These are phyloP conservation scores for Pseudogymnoascus sp. DNA, from an alignment of 2,329 filamentous ascomycete genomes.

Conservation along the genomic window DNA sequence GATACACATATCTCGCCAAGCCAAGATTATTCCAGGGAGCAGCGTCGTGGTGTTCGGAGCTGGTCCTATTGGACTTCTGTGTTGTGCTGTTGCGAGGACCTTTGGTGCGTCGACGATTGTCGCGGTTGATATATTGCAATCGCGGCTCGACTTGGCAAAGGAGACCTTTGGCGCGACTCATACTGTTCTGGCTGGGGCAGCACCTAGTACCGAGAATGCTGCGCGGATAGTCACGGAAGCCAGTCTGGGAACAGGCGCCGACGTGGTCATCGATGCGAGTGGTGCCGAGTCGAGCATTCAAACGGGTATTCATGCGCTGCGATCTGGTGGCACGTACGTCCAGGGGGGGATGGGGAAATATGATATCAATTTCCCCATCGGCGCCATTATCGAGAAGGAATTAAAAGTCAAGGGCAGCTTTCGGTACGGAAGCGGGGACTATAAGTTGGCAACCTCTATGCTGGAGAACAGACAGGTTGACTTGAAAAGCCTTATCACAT, in stretches of 20 bases:
- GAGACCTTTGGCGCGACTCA: slow-evolving; percentile 51
- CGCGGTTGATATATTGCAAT: slow-evolving; percentile 49
- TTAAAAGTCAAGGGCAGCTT: slow-evolving; percentile 48
- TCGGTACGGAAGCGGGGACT: slow-evolving; percentile 65
- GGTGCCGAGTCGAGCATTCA: slow-evolving; percentile 47
- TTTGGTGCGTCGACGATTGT: slow-evolving; percentile 50
- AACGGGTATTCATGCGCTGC: slow-evolving; percentile 43
- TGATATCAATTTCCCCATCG: slow-evolving; percentile 45
- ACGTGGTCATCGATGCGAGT: slow-evolving; percentile 47
- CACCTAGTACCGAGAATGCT: slow-evolving; percentile 66
- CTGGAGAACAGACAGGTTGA: slow-evolving; percentile 66
- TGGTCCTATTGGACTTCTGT: slow-evolving; percentile 51
- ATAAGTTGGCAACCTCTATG: slow-evolving; percentile 66
- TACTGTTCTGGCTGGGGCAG: slow-evolving; percentile 63
- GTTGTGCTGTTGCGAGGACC: slow-evolving; percentile 49
- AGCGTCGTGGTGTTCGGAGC: slow-evolving; percentile 51
- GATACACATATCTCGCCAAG: slow-evolving; percentile 51
- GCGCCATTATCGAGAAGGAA: slow-evolving; percentile 44
- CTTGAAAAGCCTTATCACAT: slow-evolving; percentile 74
- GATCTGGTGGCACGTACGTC: slow-evolving; percentile 44
- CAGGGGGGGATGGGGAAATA: slow-evolving; percentile 49
- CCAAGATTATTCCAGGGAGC: slow-evolving; percentile 40
- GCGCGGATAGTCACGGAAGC: slow-evolving; percentile 38
- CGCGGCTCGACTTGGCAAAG: slow-evolving; percentile 49
- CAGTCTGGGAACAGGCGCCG: slow-evolving; percentile 32